Percentiles rank a stretch among this genome's conserved stretches.
Evolutionary conservation across 2,329 filamentous ascomycete species (phyloP).

Genomic region (Hirsutella rhossiliensis): DNA sequence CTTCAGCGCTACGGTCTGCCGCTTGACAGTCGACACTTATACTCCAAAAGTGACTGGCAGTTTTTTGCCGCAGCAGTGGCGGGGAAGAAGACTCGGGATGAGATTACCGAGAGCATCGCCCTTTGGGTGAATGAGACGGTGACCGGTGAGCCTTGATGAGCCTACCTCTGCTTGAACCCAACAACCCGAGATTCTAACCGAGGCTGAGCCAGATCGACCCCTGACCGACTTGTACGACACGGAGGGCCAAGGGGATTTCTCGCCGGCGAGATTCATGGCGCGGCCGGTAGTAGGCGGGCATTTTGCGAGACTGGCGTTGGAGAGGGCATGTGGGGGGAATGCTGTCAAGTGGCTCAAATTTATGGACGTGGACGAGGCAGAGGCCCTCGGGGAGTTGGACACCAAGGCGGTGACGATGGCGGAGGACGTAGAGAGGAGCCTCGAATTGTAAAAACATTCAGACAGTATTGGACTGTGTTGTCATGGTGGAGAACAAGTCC

Average conservation of each 20-base stretch:
- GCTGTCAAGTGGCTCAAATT: slow-evolving; percentile 46
- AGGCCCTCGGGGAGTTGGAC: too few relatives aligned
- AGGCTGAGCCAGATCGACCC: slow-evolving; percentile 42
- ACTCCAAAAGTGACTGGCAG: slow-evolving; percentile 86
- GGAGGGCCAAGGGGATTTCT: slow-evolving; percentile 63
- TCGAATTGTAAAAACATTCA: too few relatives aligned
- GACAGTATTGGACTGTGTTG: too few relatives aligned
- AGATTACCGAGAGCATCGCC: slow-evolving; percentile 64
- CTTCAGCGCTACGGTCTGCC: slow-evolving; percentile 74
- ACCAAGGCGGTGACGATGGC: too few relatives aligned
- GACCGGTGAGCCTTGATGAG: slow-evolving; percentile 33
- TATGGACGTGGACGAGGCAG: slow-evolving; percentile 21
- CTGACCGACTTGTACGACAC: slow-evolving; percentile 78
- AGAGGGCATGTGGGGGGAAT: slow-evolving; percentile 63
- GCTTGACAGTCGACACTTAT: slow-evolving; percentile 69
- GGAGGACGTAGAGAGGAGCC: too few relatives aligned
- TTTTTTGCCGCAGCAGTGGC: slow-evolving; percentile 78
- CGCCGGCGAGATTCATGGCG: slow-evolving; percentile 65
- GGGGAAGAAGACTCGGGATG: slow-evolving; percentile 51
- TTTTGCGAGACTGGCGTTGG: slow-evolving; percentile 74
- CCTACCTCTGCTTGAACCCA: neutral
- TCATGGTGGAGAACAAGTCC: too few relatives aligned
- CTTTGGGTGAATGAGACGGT: slow-evolving; percentile 75
- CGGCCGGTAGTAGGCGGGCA: slow-evolving; percentile 76
- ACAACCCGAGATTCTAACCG: neutral